Evolutionary conservation across 768 basidiomycete genomes (phyloP), one percentile per base, ranked within the genome.

Genomic region (Agaricus bisporus): DNA sequence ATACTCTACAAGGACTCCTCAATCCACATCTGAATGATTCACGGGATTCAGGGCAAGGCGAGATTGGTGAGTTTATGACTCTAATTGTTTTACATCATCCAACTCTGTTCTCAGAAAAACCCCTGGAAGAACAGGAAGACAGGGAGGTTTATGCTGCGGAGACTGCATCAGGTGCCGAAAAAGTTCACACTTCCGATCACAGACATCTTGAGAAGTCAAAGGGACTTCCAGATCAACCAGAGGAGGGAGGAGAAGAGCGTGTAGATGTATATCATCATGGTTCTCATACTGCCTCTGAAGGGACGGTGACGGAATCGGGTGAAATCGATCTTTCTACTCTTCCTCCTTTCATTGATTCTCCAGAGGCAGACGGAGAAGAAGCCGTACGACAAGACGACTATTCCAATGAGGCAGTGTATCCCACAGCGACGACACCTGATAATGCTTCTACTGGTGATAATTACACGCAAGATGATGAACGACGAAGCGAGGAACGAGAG

Each of bases 1-100:
- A 81, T 52, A 61, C 73, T 35, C 71, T 89, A 38, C 83, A 84
- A 63, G 80, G 81, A 35, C 76, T 83, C 55, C 68, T 86, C 66
- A 66, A 48, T 57, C 69, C 56, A n/a, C 39, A 36, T 29, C 56
- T 48, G 42, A 45, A 54, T 12, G 53, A 48, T n/a, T 41, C 53
- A 3, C 46, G 48, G 41, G 28, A 9, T 17, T 36, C 46, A 6
- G 44, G 38, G 4, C 52, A 41, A 2, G 49, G 64, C 17, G 54
- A 56, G 39, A 58, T 56, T 18, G 55, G 37, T 38, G 10, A 39
- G n/a, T 46, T 17, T 20, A 22, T 4, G 20, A 17, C 12, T 35
- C 15, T 35, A 26, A n/a, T 15, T n/a, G 22, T 22, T 12, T 11
- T 14, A 20, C 36, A 29, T 45, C 5, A 25, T 9, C 15, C 29